Evolutionary conservation across 768 basidiomycete genomes (phyloP).

Genomic region (Suillus subaureus): DNA sequence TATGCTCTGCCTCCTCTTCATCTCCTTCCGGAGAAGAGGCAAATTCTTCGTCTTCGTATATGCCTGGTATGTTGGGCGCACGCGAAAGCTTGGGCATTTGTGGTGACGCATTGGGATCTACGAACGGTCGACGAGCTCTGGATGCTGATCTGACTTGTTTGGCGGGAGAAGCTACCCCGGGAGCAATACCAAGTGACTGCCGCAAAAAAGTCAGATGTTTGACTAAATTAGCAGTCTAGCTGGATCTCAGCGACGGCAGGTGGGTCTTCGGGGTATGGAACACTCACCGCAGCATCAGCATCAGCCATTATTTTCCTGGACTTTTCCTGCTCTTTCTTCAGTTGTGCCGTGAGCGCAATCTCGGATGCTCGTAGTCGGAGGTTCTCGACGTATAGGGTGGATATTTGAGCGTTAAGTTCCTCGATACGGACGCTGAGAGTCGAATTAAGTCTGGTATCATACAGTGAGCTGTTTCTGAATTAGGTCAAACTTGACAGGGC

Average conservation of each 20-base stretch:
- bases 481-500: slow-evolving; percentile 1
- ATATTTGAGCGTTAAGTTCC: slow-evolving; percentile 82
- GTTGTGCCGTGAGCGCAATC: slow-evolving; percentile 71
- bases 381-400: slow-evolving; percentile 82
- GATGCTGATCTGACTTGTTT: slow-evolving; percentile 46
- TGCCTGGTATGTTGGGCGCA: slow-evolving; percentile 66
- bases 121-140: slow-evolving; percentile 50
- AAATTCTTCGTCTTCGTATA: slow-evolving; percentile 68
- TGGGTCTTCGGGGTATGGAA: slow-evolving; percentile 6
- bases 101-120: slow-evolving; percentile 47
- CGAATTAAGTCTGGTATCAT: slow-evolving; percentile 68
- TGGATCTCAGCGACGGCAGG: slow-evolving; percentile 8
- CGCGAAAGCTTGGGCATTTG: slow-evolving; percentile 61
- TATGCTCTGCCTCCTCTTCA: slow-evolving; percentile 41
- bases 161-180: slow-evolving; percentile 37
- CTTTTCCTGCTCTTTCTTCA: slow-evolving; percentile 81
- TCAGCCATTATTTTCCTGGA: slow-evolving; percentile 71
- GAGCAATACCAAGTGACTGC: slow-evolving; percentile 54
- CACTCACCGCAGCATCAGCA: slow-evolving; percentile 71
- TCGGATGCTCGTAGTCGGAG: slow-evolving; percentile 79
- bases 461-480: slow-evolving; percentile 5
- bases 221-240: slow-evolving; percentile 58
- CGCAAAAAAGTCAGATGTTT: slow-evolving; percentile 69
- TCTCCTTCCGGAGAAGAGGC: slow-evolving; percentile 43
- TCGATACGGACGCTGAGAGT: slow-evolving; percentile 83